Base-by-base conservation (phyloP, 164 flowering plant species). In the Nelumbo lutea region DNA sequence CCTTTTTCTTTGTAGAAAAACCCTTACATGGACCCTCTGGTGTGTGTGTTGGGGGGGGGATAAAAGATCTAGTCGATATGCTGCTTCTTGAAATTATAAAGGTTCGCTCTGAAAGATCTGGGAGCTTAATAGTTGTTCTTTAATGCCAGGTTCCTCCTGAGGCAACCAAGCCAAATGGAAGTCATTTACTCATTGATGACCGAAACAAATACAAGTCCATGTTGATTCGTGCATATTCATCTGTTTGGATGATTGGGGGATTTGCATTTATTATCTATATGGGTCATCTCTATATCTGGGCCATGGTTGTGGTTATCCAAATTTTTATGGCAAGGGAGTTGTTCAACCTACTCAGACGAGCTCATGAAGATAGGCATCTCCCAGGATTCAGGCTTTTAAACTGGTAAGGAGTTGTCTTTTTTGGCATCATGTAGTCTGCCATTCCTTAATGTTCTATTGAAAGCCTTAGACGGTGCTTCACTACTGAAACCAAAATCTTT, bases 201-300 rank as follows among this genome's bases (percentile, higher is more conserved):
- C 81, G 61, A n/a, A 87, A 76, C 79, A 95, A 92, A 71, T 95
- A 95, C 81, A 84, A 62, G 75, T 92, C 97, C 6, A 86, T 95
- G 92, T 75, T 72, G 85, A 80, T 86, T 10, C 92, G 99, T 51
- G 70, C 88, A 47, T 75, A 80, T 78, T 95, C 99, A 58, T 65
- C 97, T 42, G 52, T 92, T 15, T 89, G 96, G 99, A 95, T 95
- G 99, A 89, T 95, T 78, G 94, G 87, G 58, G 93, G 94, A 8
- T 90, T 95, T 82, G 90, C 74, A 38, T 81, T 88, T 2, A 78
- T 83, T 57, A 83, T 95, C 70, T 95, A 92, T 79, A 76, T 92
- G 91, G 99, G 99, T 38, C 98, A 96, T 84, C 96, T 93, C 70
- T 92, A 86, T 74, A 96, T 92, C 15, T 90, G 91, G 83, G 97